phyloP scores from a whole-genome alignment of 495 filamentous ascomycete genomes.

The Aspergillus carlsbadensis region DNA sequence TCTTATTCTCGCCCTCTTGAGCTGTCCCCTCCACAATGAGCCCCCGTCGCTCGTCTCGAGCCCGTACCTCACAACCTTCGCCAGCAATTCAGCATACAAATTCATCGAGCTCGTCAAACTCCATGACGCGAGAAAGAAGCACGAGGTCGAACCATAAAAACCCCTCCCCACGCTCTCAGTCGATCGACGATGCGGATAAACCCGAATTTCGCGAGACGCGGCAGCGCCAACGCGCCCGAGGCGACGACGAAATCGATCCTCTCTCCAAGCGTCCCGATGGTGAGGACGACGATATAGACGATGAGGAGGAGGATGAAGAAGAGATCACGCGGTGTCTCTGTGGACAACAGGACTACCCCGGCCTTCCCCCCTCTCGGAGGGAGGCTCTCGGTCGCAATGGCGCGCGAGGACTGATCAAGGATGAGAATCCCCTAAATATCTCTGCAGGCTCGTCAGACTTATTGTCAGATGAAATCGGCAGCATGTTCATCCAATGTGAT shows the following conservation, averaged over 20 bases:
- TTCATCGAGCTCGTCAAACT: slow-evolving; percentile 76
- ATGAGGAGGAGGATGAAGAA: slow-evolving; percentile 69
- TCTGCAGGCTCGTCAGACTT: slow-evolving; percentile 39
- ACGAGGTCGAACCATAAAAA: slow-evolving; percentile 71
- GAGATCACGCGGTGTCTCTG: slow-evolving; percentile 95
- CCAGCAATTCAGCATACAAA: slow-evolving; percentile 62
- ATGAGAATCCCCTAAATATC: slow-evolving; percentile 51
- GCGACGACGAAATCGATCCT: slow-evolving; percentile 56
- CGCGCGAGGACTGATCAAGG: slow-evolving; percentile 48
- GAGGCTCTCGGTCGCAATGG: slow-evolving; percentile 54
- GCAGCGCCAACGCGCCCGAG: slow-evolving; percentile 67
- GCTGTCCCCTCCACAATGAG: slow-evolving; percentile 46
- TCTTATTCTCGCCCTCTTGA: slow-evolving; percentile 10
- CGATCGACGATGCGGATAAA: slow-evolving; percentile 68
- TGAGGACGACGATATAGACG: slow-evolving; percentile 57
- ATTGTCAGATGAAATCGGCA: slow-evolving; percentile 80
- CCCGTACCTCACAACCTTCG: slow-evolving; percentile 76
- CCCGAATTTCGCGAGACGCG: slow-evolving; percentile 68
- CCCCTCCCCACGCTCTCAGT: slow-evolving; percentile 76
- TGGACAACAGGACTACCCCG: slow-evolving; percentile 91
- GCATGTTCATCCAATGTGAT: slow-evolving; percentile 98
- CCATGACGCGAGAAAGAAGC: slow-evolving; percentile 66
- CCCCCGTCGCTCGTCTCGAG: slow-evolving; percentile 88
- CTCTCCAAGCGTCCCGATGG: slow-evolving; percentile 40
- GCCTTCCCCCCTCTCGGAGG: slow-evolving; percentile 67